Conservation (phyloP, 1,284 basidiomycete genomes). For the Coniophora puteana region DNA sequence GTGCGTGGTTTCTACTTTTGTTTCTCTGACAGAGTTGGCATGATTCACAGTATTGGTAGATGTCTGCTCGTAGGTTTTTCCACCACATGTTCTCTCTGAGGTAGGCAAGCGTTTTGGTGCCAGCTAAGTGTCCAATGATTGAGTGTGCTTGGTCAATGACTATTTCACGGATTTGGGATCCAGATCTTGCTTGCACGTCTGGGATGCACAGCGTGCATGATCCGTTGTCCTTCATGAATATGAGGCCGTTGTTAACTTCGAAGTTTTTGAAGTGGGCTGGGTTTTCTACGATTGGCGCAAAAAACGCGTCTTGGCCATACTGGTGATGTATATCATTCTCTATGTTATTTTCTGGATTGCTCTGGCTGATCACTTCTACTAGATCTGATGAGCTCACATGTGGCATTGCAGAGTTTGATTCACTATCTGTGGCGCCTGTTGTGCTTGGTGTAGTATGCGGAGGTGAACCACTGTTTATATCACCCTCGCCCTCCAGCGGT, state of each 20-base stretch:
- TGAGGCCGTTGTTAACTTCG: background rate
- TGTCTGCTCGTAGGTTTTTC: constrained; percentile 7
- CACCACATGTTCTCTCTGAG: constrained; percentile 1
- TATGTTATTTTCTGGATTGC: background rate
- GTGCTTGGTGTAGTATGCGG: too few relatives aligned
- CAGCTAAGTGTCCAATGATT: too few relatives aligned
- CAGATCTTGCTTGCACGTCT: background rate
- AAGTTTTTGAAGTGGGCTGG: constrained; percentile 4
- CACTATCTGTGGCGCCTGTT: too few relatives aligned
- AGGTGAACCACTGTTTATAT: too few relatives aligned
- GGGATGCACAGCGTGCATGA: constrained; percentile 1
- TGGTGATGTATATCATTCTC: background rate
- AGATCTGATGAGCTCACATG: too few relatives aligned
- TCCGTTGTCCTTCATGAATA: background rate
- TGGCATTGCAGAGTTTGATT: too few relatives aligned
- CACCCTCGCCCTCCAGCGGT: constrained; percentile 6
- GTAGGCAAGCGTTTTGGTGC: background rate
- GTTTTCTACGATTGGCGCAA: background rate
- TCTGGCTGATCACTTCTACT: too few relatives aligned
- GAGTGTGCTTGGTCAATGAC: constrained; percentile 5
- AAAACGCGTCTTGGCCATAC: background rate
- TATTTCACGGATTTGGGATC: background rate
- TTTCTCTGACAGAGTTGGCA: constrained; percentile 14
- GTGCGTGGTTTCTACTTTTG: constrained; percentile 8
- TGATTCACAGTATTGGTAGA: constrained; percentile 12